Evolutionary conservation across 306 rosid species (phyloP), one percentile per base, ranked within the genome.

Genomic region (Trifolium pratense): DNA sequence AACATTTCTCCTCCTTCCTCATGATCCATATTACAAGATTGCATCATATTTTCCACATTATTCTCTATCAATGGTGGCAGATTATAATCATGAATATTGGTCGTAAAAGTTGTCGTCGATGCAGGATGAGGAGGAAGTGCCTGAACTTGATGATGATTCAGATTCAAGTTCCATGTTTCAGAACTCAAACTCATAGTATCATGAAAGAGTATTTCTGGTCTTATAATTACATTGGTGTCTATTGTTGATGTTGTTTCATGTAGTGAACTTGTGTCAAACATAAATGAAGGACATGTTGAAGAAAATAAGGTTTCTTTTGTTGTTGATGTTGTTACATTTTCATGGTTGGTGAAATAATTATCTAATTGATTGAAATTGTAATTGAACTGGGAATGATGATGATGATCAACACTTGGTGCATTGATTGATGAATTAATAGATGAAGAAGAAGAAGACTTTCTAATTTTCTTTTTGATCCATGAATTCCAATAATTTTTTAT

Each of bases 401-500:
- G 70, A 70, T 78, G 82, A 32, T 53, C 80, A 23, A 42, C 39
- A 34, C 25, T 84, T 31, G 74, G 21, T 16, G 79, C 32, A 29
- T 29, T 29, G 6, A 29, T 23, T 3, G 87, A 72, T 5, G 85
- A 72, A 56, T 23, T 56, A 29, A 29, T 29, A 75, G 89, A 20
- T 5, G 85, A 45, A 0, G 92, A 65, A 55, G 92, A 48, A 59
- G 91, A 59, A 49, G 97, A 84, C 67, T 91, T 94, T 82, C 90
- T 49, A 0, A 91, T 94, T 87, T 94, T 94, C 85, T 94, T 94
- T 62, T 91, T 94, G 68, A 94, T 94, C 98, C 98, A 94, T 37
- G 98, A 94, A 49, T 94, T 94, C 98, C 98, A 94, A 31, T 94
- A 94, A 82, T 94, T 94, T 79, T 94, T 94, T 71, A 94, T 94